phyloP scores from a whole-genome alignment of 345 rosid genomes.

The Angophora floribunda region DNA sequence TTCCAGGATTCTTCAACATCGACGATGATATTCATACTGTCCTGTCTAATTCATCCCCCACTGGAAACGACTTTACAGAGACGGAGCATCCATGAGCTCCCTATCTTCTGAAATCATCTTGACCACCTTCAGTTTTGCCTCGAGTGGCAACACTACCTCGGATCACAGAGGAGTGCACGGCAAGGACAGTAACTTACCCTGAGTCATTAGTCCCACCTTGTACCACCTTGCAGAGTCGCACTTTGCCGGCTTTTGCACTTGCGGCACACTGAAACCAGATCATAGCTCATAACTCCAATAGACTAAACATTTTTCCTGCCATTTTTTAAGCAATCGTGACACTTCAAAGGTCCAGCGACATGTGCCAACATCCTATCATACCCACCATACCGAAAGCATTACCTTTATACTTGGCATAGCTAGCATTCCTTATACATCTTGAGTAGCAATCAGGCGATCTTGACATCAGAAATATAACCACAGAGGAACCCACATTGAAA shows the following conservation, averaged over 20 bases:
- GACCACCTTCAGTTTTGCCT: neutral
- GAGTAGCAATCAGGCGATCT: neutral
- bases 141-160: neutral
- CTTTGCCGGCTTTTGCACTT: neutral
- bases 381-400: neutral
- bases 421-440: neutral
- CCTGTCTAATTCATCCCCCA: neutral
- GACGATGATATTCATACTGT: neutral
- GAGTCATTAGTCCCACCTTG: neutral
- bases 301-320: neutral
- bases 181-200: neutral
- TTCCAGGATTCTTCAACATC: neutral
- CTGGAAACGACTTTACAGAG: neutral
- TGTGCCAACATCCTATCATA: neutral
- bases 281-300: neutral
- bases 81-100: neutral
- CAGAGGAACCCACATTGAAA: neutral
- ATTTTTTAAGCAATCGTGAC: neutral
- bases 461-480: neutral
- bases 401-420: neutral
- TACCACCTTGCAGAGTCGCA: neutral
- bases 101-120: neutral
- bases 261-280: neutral
- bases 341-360: neutral
- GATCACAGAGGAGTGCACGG: neutral